Evolutionary conservation across 1,284 basidiomycete genomes (phyloP), one percentile per base, ranked within the genome.

Genomic region (Pisolithus thermaeus): DNA sequence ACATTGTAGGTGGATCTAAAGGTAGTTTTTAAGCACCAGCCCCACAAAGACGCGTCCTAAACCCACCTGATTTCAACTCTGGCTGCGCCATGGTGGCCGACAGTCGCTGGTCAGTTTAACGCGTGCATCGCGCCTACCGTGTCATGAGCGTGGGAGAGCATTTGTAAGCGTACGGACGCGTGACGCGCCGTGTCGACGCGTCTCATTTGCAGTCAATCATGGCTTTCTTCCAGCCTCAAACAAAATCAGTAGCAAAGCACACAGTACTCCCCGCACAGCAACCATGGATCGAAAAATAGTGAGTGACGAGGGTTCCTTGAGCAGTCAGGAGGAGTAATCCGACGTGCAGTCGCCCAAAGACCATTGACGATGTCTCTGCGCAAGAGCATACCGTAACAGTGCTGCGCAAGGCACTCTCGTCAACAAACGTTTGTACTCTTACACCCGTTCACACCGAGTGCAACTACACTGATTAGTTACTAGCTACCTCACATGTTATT

Each of bases 281-380:
- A 66, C 95, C 95, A 56, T 98, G 95, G 95, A 93, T 98, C 0
- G 95, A 98, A 73, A 97, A 97, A 81, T 98, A 97, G 92, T 93
- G 48, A 49, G 76, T 68, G 14, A 36, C 4, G 3, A 7, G 28
- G 4, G 11, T 25, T 53, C 49, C 32, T 27, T n/a, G 12, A 28
- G 44, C 22, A 30, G 40, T 41, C 49, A 49, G 51, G 42, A 52
- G 43, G 55, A 38, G 42, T 56, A 47, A 52, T 27, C 46, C 30
- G 16, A 37, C 44, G 41, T 37, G 23, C 65, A 96, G 94, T 68
- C 91, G 97, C 52, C 96, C 97, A 49, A 93, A 94, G 71, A 97
- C 95, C 22, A 97, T 99, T 60, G 92, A 97, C 61, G 96, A 99
- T 69, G 86, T 99, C 48, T 92, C 95, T 23, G 91, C 95, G 0